Evolutionary conservation across 2,329 filamentous ascomycete genomes (phyloP).

Genomic region (Botrytis elliptica): DNA sequence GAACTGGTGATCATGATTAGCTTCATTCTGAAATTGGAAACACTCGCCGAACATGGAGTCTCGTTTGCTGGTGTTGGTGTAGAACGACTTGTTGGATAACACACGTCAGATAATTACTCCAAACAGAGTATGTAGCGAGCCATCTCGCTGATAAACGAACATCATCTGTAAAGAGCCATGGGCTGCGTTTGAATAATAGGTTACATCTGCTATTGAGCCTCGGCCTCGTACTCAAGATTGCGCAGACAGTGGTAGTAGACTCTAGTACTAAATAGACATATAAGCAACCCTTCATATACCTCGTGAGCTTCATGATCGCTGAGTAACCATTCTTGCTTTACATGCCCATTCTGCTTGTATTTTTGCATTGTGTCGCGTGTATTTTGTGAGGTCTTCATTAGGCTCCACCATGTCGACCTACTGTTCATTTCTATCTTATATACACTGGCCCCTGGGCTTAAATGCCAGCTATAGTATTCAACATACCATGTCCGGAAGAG

Average conservation of each 20-base stretch:
- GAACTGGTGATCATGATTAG: too few species aligned
- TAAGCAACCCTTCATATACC: background rate
- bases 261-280: background rate
- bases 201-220: background rate
- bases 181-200: background rate
- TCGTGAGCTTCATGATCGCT: background rate
- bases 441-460: background rate
- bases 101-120: too few species aligned
- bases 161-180: background rate
- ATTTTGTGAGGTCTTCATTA: background rate
- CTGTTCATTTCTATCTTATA: background rate
- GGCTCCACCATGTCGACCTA: background rate
- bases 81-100: background rate
- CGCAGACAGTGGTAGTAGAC: background rate
- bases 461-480: background rate
- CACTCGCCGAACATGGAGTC: too few species aligned
- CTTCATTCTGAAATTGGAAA: too few species aligned
- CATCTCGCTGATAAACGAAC: background rate
- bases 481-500: background rate
- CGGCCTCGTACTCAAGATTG: background rate
- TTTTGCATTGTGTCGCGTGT: too few species aligned
- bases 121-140: background rate
- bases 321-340: background rate
- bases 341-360: background rate
- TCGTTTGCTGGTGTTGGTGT: background rate